phyloP scores from a whole-genome alignment of 2,329 filamentous ascomycete species.

The Epichloe gansuensis region DNA sequence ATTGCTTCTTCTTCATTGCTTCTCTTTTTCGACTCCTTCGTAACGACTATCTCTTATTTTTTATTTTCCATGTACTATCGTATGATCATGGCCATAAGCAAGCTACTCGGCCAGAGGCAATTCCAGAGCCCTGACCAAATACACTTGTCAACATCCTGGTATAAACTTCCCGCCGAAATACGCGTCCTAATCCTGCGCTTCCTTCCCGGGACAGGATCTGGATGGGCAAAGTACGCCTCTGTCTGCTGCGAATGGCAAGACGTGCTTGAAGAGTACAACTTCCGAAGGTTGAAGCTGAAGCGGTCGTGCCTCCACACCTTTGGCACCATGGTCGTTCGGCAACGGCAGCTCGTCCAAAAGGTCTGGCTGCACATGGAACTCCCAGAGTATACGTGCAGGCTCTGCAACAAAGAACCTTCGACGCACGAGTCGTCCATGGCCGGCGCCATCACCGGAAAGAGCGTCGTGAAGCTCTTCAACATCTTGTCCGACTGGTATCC shows the following conservation, averaged over 20 bases:
- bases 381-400: not conserved
- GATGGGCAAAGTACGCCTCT: not conserved
- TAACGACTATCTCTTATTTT: too few species aligned
- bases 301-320: not conserved
- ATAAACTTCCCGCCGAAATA: not conserved
- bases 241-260: not conserved
- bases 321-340: not conserved
- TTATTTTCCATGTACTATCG: too few species aligned
- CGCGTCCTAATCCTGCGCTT: not conserved
- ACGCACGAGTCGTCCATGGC: not conserved
- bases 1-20: too few species aligned
- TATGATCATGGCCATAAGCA: too few species aligned
- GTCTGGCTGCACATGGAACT: not conserved
- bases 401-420: not conserved
- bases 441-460: not conserved
- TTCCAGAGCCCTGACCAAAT: too few species aligned
- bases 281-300: not conserved
- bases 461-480: not conserved
- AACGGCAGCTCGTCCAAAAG: not conserved
- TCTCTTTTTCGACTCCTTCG: too few species aligned
- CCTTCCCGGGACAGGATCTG: not conserved
- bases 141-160: not conserved
- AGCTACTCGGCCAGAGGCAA: too few species aligned
- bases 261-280: not conserved
- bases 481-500: not conserved